Evolutionary conservation across 2,329 filamentous ascomycete genomes (phyloP).

Genomic region (Cytospora piceicola): DNA sequence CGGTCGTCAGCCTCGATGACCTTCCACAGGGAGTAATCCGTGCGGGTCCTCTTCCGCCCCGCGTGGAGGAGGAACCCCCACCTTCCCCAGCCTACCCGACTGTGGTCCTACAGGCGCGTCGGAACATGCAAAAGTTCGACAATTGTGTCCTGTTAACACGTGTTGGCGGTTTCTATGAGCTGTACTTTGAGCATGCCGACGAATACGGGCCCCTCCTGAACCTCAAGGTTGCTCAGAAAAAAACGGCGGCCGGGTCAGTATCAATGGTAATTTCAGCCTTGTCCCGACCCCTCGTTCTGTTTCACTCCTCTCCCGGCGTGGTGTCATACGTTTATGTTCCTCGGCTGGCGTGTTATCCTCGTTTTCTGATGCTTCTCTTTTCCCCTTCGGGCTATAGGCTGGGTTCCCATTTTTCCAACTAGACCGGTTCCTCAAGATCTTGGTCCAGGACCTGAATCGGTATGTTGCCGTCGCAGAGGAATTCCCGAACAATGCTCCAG

Average conservation of each 20-base stretch:
- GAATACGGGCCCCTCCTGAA: conserved; percentile 85
- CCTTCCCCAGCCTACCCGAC: conserved; percentile 71
- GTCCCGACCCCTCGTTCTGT: conserved; percentile 21
- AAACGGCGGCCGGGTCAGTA: conserved; percentile 76
- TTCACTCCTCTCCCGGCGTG: conserved; percentile 11
- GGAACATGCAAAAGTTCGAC: conserved; percentile 87
- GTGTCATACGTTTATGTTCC: conserved; percentile 27
- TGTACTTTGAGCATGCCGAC: conserved; percentile 96
- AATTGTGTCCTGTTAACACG: conserved; percentile 91
- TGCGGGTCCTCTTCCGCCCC: conserved; percentile 38
- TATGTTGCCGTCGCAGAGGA: conserved; percentile 96
- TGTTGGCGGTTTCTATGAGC: conserved; percentile 95
- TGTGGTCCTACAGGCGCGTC: conserved; percentile 83
- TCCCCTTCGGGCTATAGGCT: conserved; percentile 55
- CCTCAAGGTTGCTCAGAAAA: conserved; percentile 82
- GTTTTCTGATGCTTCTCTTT: conserved; percentile 35
- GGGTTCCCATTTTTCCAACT: conserved; percentile 94
- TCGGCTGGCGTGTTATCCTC: conserved; percentile 5
- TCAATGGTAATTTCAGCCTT: conserved; percentile 69
- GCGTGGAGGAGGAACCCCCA: conserved; percentile 48
- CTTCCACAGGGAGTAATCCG: conserved; percentile 58
- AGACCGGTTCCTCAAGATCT: conserved; percentile 87
- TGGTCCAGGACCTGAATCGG: conserved; percentile 88
- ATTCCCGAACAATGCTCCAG: conserved; percentile 73
- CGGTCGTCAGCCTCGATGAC: conserved; percentile 58